Base-by-base conservation (phyloP, 768 basidiomycete species). In the Sporobolomyces pararoseus region DNA sequence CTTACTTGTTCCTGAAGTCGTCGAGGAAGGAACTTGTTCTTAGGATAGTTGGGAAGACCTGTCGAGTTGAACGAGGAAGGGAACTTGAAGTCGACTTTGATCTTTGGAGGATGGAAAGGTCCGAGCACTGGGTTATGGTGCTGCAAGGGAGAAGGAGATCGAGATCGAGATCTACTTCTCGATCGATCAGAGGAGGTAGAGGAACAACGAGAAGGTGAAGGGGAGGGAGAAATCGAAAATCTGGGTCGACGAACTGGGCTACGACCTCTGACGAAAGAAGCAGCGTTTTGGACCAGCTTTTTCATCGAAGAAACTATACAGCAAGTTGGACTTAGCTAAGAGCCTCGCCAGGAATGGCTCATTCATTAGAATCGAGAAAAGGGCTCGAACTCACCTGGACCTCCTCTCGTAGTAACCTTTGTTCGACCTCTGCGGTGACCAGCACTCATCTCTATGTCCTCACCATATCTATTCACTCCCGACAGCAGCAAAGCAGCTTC, bases 11-110 rank as follows among this genome's bases (percentile, higher is more conserved):
- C 16, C 4, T 39, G 23, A 6, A 68, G 47, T 7, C 61, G 67
- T 0, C 39, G 25, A 4, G 67, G 67, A 5, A 68, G 67, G 61
- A 49, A 68, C 21, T 51, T 34, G 52, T 68, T 68, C 25, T 39
- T 7, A 1, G 25, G 1, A 35, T 25, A 50, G 1, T 6, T 7
- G 13, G 67, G 67, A 2, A 68, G 61, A 27, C 67, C 67, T 21
- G 27, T 19, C 3, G 12, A 2, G 27, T 21, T 23, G 47, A 63
- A 68, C 14, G 13, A 23, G 25, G 32, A 1, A 3, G 59, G 67
- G 37, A 68, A 63, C 7, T 39, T 23, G 37, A 68, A 68, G 47
- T 68, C 44, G 54, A 63, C 29, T 47, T 68, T 63, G 59, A 68
- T 44, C 29, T 35, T 29, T 2, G 51, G 44, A 1, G n/a, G 14